Evolutionary conservation across 495 filamentous ascomycete species (phyloP).

Genomic region (Penicillium bialowiezense): DNA sequence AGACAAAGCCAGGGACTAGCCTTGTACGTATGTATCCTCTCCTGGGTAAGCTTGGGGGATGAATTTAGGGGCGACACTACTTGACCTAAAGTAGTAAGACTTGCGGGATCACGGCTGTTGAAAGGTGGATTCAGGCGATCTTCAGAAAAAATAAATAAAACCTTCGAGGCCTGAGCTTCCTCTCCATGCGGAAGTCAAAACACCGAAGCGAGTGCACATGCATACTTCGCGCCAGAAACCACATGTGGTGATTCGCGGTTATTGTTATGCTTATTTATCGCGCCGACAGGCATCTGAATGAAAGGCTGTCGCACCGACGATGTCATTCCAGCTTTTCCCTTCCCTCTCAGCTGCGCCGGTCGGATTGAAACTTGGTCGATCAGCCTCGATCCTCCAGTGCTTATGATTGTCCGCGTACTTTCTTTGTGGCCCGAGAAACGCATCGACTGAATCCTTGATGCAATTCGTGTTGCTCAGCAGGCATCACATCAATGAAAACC

Average conservation of each 20-base stretch:
- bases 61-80: not conserved
- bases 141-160: not conserved
- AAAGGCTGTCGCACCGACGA: too few relatives aligned
- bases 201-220: too few relatives aligned
- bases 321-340: not conserved
- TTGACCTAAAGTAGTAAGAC: not conserved
- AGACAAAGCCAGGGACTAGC: not conserved
- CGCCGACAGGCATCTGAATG: conserved; percentile 1
- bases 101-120: not conserved
- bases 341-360: conserved; percentile 3
- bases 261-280: conserved; percentile 2
- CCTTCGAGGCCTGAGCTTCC: conserved; percentile 2
- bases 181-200: not conserved
- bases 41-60: not conserved
- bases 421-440: not conserved
- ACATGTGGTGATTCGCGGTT: conserved; percentile 1
- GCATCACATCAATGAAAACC: not conserved
- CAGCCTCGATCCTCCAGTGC: conserved; percentile 7
- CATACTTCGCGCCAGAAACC: too few relatives aligned
- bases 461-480: not conserved
- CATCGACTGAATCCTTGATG: not conserved
- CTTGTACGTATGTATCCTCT: not conserved
- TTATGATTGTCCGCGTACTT: conserved; percentile 5
- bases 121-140: not conserved
- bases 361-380: conserved; percentile 9